phyloP scores from a whole-genome alignment of 2,329 filamentous ascomycete species.

The Venturia carpophila region DNA sequence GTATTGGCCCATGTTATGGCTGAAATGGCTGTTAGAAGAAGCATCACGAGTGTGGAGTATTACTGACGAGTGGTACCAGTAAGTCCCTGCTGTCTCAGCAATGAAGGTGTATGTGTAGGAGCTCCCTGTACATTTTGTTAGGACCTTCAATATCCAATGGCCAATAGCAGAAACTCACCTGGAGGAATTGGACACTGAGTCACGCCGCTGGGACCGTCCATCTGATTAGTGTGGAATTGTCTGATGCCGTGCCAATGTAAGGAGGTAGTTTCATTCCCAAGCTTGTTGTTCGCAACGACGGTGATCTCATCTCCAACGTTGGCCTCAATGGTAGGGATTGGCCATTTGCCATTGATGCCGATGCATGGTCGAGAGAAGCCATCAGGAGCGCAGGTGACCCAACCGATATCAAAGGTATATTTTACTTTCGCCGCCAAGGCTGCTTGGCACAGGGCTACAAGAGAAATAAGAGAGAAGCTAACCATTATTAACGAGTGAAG shows the following conservation, averaged over 20 bases:
- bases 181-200: slow-evolving; percentile 17
- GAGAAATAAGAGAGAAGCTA: neutral
- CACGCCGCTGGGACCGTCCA: slow-evolving; percentile 17
- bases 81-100: slow-evolving; percentile 43
- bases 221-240: slow-evolving; percentile 38
- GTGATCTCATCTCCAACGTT: slow-evolving; percentile 54
- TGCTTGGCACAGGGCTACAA: slow-evolving; percentile 29
- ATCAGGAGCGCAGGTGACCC: slow-evolving; percentile 50
- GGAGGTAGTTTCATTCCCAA: slow-evolving; percentile 56
- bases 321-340: slow-evolving; percentile 58
- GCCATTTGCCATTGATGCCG: slow-evolving; percentile 71
- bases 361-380: slow-evolving; percentile 57
- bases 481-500: neutral
- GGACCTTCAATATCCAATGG: slow-evolving; percentile 48
- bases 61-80: slow-evolving; percentile 55
- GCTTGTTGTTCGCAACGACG: slow-evolving; percentile 50
- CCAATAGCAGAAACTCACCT: slow-evolving; percentile 41
- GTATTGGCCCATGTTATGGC: slow-evolving; percentile 53
- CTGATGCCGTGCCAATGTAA: slow-evolving; percentile 60
- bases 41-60: slow-evolving; percentile 25
- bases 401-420: slow-evolving; percentile 46
- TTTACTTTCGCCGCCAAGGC: neutral
- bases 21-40: slow-evolving; percentile 27
- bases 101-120: neutral
- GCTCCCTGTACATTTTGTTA: neutral